Percentiles rank a stretch among this genome's conserved stretches.
These are phyloP conservation scores for Leersia perrieri DNA, from an alignment of 176 grass and related monocot genomes.

Conservation along the genomic window DNA sequence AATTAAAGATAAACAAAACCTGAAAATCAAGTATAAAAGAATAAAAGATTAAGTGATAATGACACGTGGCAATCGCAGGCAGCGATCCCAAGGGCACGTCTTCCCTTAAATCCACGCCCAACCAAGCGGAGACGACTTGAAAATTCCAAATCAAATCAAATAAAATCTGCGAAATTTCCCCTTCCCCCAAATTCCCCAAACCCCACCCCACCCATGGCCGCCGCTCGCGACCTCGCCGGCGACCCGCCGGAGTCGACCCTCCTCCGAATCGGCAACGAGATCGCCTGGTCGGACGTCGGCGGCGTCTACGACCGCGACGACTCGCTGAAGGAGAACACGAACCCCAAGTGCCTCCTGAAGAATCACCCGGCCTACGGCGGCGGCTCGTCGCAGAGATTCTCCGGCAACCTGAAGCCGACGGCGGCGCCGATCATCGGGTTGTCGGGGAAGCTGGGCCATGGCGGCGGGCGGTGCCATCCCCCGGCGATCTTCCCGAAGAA, in stretches of 20 bases:
- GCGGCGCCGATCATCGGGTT: slow-evolving; percentile 58
- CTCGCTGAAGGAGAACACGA: slow-evolving; percentile 90
- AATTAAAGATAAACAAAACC: not conserved
- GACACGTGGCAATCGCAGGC: not conserved
- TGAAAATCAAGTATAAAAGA: not conserved
- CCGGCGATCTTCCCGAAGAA: slow-evolving; percentile 70
- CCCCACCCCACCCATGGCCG: slow-evolving; percentile 10
- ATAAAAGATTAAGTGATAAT: not conserved
- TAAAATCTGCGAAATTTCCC: not conserved
- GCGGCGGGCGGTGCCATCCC: slow-evolving; percentile 37
- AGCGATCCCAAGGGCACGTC: not conserved
- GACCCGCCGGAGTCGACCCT: slow-evolving; percentile 44
- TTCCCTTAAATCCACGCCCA: not conserved
- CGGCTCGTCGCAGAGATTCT: slow-evolving; percentile 59
- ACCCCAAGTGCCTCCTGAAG: slow-evolving; percentile 72
- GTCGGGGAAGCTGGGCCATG: slow-evolving; percentile 40
- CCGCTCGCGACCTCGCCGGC: not conserved
- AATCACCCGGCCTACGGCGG: not conserved
- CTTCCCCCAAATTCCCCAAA: not conserved
- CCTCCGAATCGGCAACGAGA: slow-evolving; percentile 38
- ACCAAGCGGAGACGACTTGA: not conserved
- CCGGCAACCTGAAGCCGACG: slow-evolving; percentile 63
- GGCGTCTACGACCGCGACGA: slow-evolving; percentile 78
- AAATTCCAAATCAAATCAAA: not conserved
- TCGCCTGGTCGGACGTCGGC: slow-evolving; percentile 59